Evolutionary conservation across 179 eudicot species (phyloP).

Genomic region (Pouteria campechiana): DNA sequence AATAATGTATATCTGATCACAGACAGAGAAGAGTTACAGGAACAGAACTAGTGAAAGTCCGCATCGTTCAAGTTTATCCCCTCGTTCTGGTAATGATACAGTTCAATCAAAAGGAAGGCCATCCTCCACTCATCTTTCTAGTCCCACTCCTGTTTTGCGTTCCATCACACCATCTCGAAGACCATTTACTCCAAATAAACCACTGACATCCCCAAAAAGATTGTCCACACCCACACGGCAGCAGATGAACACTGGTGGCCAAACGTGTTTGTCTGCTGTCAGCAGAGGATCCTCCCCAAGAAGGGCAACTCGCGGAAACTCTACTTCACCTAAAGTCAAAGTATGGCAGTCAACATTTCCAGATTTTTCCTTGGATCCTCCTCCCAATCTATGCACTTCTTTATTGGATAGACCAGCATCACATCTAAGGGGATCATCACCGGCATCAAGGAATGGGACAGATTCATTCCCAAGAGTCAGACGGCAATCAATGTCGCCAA

Average conservation of each 20-base stretch:
- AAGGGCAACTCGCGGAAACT: constrained; percentile 57
- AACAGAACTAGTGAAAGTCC: constrained; percentile 72
- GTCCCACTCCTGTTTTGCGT: constrained; percentile 38
- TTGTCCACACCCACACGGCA: constrained; percentile 59
- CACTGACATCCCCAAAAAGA: constrained; percentile 51
- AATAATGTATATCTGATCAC: constrained; percentile 12
- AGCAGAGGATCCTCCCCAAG: constrained; percentile 66
- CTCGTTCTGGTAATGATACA: constrained; percentile 41
- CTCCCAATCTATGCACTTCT: constrained; percentile 97
- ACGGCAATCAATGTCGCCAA: constrained; percentile 91
- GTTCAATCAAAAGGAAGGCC: constrained; percentile 45
- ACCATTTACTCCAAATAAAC: constrained; percentile 66
- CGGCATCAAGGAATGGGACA: constrained; percentile 77
- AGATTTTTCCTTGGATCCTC: constrained; percentile 85
- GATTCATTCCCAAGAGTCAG: constrained; percentile 36
- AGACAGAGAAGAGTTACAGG: constrained; percentile 81
- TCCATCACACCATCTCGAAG: constrained; percentile 53
- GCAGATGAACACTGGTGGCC: constrained; percentile 33
- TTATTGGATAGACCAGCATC: constrained; percentile 88
- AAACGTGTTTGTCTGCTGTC: constrained; percentile 25
- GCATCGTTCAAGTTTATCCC: constrained; percentile 79
- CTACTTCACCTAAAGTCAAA: constrained; percentile 75
- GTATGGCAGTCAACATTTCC: constrained; percentile 92
- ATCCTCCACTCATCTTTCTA: constrained; percentile 63
- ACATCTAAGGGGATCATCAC: constrained; percentile 88